Base-by-base conservation (phyloP, 208 protist genomes). In the Leishmania aethiopica region DNA sequence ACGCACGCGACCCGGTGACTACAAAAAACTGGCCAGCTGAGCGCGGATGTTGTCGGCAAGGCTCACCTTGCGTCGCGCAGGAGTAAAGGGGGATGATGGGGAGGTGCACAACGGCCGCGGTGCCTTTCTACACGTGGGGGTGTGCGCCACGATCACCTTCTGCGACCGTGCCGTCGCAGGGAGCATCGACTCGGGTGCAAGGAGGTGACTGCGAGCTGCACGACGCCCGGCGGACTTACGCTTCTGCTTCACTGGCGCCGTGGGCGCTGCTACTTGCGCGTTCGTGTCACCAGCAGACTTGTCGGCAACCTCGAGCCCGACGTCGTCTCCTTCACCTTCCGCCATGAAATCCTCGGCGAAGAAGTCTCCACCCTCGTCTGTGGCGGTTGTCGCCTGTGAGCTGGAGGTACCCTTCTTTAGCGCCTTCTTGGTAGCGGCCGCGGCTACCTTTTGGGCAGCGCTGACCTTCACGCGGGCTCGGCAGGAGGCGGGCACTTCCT, bases 21-120 rank as follows among this genome's bases (percentile, higher is more conserved):
- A 85, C 64, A 90, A 32, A 22, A 76, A 84, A 15, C 77, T 73
- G 47, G 77, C 77, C 32, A 86, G 75, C 37, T 87, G 53, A 28
- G 77, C 84, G 17, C 83, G 74, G 42, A 89, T 86, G 66, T 60
- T 86, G 62, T 53, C 82, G 1, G 78, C 70, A 42, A 86, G 80
- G 64, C 62, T 64, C 3, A 60, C 22, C 42, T 82, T 82, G 40
- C 82, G 70, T 4, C 28, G 17, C 1, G 78, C 40, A 3, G 82
- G 82, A 1, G 74, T 53, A 51, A 79, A 86, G 5, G 82, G 73
- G 0, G 62, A 60, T 11, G 78, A 45, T 28, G 78, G 53, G 35
- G 77, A 25, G 32, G 77, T 49, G 25, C 57, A 59, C 3, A 62
- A n/a, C 19, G 74, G 72, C 28, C 55, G 40, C 25, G 66, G 60